These are phyloP conservation scores for Prorocentrum cordatum DNA, from an alignment of 169 alveolate species.

Conservation along the genomic window DNA sequence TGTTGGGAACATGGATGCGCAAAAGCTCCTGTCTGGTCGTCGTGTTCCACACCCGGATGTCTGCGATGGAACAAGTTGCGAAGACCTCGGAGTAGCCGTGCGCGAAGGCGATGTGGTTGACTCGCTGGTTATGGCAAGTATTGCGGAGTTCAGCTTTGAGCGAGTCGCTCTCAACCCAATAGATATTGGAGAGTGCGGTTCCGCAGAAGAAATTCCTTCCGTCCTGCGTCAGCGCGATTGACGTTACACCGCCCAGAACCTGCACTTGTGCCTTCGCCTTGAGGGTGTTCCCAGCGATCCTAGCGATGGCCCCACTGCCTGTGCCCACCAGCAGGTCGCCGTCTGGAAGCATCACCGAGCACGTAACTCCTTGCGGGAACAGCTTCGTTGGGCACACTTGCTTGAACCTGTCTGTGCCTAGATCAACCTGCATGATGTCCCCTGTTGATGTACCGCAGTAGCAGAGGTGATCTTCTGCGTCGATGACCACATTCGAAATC, in stretches of 20 bases:
- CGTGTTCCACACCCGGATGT: conserved; percentile 89
- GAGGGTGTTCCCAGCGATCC: conserved; percentile 74
- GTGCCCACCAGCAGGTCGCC: conserved; percentile 86
- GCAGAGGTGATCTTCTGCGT: conserved; percentile 76
- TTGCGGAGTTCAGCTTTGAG: conserved; percentile 84
- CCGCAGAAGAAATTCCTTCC: conserved; percentile 84
- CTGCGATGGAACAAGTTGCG: conserved; percentile 84
- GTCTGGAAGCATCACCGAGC: conserved; percentile 79
- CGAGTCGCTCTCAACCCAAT: conserved; percentile 84
- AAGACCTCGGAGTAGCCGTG: conserved; percentile 73
- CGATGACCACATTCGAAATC: conserved; percentile 39
- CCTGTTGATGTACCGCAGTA: conserved; percentile 88
- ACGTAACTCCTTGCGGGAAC: conserved; percentile 82
- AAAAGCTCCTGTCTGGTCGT: conserved; percentile 80
- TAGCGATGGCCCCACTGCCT: conserved; percentile 85
- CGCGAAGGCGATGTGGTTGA: conserved; percentile 77
- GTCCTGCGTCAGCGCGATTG: conserved; percentile 83
- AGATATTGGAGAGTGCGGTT: conserved; percentile 82
- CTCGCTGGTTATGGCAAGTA: conserved; percentile 84
- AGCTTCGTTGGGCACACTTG: conserved; percentile 67
- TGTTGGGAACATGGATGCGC: conserved; percentile 85
- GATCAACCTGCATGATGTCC: conserved; percentile 77
- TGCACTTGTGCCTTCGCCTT: conserved; percentile 68
- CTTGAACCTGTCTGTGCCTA: conserved; percentile 43
- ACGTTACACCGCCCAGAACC: conserved; percentile 86